Base-by-base conservation (phyloP, 1,139 yeast genomes). In the Saccharomycopsis phalli region DNA sequence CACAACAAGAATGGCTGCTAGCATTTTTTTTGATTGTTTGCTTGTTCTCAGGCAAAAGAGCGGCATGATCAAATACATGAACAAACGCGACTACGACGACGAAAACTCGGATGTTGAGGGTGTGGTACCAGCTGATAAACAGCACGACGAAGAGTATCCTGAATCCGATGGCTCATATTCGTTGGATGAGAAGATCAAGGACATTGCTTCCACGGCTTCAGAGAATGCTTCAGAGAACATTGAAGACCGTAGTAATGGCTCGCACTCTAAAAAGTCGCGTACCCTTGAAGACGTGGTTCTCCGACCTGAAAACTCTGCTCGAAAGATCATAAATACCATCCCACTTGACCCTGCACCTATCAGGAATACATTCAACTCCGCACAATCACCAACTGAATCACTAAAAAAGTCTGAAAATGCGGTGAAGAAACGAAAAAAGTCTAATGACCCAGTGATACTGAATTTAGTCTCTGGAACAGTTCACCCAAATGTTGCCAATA, bases 1-100 rank as follows among this genome's bases (percentile, higher is more conserved):
- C 10, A 68, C 84, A 36, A 78, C 93, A 7, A 70, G 96, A 50
- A 81, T 84, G 94, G 74, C 94, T 4, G 95, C 95, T 0, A 81
- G 93, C 41, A 87, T 88, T 2, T 86, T 91, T 53, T 91, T 88
- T 57, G 98, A 91, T 58, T 80, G 91, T 53, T 63, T 91, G 43
- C 82, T 87, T 73, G 69, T 84, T 4, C 63, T 88, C 51, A 66
- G 95, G 51, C 91, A 83, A 50, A 82, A 83, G 55, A 86, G 84
- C 46, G 96, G 95, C 11, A 79, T 83, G 80, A 74, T 81, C 33
- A 77, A 76, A 51, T 63, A 77, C 17, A 63, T 76, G 53, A 53
- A 48, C 28, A 46, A 47, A 30, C 49, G 49, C 36, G 45, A 60
- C 50, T 41, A 54, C 55, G 37, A 58, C 59, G 16, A 54, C 49